Evolutionary conservation across 2,329 filamentous ascomycete genomes (phyloP), one percentile per base, ranked within the genome.

Genomic region (Phyllosticta citrichinensis): DNA sequence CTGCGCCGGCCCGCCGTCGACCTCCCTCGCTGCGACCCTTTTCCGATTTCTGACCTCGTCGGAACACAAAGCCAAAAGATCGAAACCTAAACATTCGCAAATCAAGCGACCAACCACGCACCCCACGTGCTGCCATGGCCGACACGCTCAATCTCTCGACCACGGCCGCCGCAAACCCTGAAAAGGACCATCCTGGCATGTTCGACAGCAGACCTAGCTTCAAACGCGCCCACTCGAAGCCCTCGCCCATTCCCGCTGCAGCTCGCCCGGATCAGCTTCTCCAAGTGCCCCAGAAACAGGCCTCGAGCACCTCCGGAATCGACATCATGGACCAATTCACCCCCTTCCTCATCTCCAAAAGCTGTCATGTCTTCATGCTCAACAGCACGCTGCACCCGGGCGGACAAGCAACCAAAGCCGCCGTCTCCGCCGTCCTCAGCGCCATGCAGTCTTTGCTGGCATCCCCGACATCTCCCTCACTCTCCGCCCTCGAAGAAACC

Each of bases 61-160:
- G 11, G 33, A 40, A 2, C 19, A 24, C 51, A 52, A 52, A 20
- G 19, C 51, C 51, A 24, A 20, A 24, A 20, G 51, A 14, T 20
- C 51, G 8, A 20, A 20, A 3, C 19, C 22, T 24, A 52, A 20
- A 52, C 17, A 52, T 8, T 20, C 51, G 51, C 51, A 20, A 52
- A 20, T 20, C 19, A 52, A 40, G 12, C 47, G 40, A 17, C 54
- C 58, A 61, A 61, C 58, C 54, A 56, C 40, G 8, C 40, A 12
- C 17, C 58, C 58, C 58, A 61, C 58, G 58, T 61, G 58, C 53
- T 56, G 54, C 54, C 58, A 61, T 61, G 54, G 58, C 40, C 55
- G 58, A 61, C 58, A 50, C 55, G 35, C 58, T 56, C 52, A 52
- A 53, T 52, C 35, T 53, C n/a, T 35, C 58, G 35, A 52, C 40